A percentile compares a stretch with the other conserved stretches of the same genome.
Evolutionary conservation across 108 stramenopile species (phyloP).

Genomic region (Seminavis robusta): DNA sequence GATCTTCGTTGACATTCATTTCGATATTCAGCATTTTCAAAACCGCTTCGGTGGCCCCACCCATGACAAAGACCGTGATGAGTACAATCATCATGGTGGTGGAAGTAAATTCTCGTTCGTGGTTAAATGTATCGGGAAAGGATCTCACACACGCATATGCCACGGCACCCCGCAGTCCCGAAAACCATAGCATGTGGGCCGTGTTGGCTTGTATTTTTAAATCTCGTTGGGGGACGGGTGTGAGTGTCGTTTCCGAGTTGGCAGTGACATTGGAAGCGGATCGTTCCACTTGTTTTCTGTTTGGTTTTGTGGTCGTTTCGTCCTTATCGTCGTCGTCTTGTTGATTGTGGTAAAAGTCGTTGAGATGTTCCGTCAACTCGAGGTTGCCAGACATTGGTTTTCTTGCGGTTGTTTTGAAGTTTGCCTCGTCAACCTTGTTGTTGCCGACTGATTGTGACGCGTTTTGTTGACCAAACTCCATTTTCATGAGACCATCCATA

Average conservation of each 20-base stretch:
- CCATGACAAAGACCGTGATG: conserved; percentile 56
- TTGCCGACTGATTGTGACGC: neutral
- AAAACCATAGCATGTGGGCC: conserved; percentile 76
- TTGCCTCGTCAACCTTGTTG: neutral
- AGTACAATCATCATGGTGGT: conserved; percentile 68
- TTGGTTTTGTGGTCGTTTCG: too few species aligned
- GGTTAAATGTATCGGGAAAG: conserved; percentile 52
- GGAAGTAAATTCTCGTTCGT: conserved; percentile 39
- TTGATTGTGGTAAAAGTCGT: too few species aligned
- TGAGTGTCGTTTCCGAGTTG: conserved; percentile 19
- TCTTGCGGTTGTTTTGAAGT: too few species aligned
- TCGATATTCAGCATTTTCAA: conserved; percentile 43
- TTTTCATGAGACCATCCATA: neutral
- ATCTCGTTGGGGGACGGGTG: conserved; percentile 31
- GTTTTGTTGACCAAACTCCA: neutral
- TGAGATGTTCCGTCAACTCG: too few species aligned
- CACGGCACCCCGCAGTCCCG: conserved; percentile 78
- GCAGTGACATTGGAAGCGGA: conserved; percentile 14
- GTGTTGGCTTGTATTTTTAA: conserved; percentile 49
- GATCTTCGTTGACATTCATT: conserved; percentile 59
- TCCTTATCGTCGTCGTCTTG: neutral
- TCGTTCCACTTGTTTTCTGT: too few species aligned
- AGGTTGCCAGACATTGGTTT: too few species aligned
- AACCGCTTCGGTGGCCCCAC: conserved; percentile 52
- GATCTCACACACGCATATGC: conserved; percentile 72